Evolutionary conservation across 2,329 filamentous ascomycete genomes (phyloP), one percentile per base, ranked within the genome.

Genomic region (Aplosporella prunicola): DNA sequence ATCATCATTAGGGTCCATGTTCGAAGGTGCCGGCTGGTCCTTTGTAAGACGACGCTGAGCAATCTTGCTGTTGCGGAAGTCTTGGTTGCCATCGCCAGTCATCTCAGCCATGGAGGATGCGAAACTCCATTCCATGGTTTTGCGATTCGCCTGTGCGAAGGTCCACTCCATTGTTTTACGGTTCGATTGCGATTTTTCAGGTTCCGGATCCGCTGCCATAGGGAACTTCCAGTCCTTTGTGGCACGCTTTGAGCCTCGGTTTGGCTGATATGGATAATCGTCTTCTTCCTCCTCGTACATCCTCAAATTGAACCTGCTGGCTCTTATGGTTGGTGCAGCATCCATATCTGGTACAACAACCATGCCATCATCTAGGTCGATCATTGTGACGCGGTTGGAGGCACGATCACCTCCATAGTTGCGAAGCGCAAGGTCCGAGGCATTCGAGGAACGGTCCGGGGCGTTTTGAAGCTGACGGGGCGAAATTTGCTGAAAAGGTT

Each of bases 141-240:
- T 56, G 5, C 54, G 48, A 27, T 57, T 57, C 15, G n/a, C n/a
- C 52, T 40, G 5, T n/a, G 64, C 60, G 41, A 71, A 71, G 1
- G 61, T 67, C 65, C 65, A 68, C 39, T 66, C 63, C 32, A 64
- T 57, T 7, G 65, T 68, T 23, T 57, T 56, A 6, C 54, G 48
- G 26, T 57, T 57, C 15, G n/a, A n/a, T 53, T 40, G 5, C n/a
- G 44, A 30, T 3, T 40, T 40, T 28, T 41, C 16, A 20, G 30
- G 14, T 22, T 32, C 42, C 23, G 32, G 20, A 26, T 36, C 38
- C n/a, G 42, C 18, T 41, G 40, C 34, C 3, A 61, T 53, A 6
- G 69, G 68, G 43, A 74, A 74, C 9, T 65, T 72, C 71, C 71
- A 76, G 22, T 72, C 68, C 55, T 67, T 67, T 1, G 66, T 69